Conservation (phyloP, 768 basidiomycete genomes). For the Coprinopsis marcescibilis region DNA sequence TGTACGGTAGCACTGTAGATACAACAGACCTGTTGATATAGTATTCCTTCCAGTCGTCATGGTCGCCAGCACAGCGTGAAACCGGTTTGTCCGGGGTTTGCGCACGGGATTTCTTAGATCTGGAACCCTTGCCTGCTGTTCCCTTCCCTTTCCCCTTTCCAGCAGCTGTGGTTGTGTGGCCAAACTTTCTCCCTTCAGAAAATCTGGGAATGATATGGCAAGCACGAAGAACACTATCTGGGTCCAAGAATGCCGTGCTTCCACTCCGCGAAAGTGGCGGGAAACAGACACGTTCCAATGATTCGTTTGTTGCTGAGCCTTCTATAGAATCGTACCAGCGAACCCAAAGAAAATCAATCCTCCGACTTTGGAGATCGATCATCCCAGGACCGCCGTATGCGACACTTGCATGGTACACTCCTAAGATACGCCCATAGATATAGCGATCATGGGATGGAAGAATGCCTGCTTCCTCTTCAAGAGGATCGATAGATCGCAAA, state of each 20-base stretch:
- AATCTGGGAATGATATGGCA: constrained; percentile 31
- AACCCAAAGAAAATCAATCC: constrained; percentile 37
- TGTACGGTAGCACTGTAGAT: background rate
- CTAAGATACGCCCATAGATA: constrained; percentile 19
- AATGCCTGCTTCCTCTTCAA: constrained; percentile 12
- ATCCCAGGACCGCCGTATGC: background rate
- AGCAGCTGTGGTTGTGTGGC: constrained; percentile 13
- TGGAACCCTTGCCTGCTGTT: no score
- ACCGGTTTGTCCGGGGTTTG: no score
- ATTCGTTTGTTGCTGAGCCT: constrained; percentile 23
- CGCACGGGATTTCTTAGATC: background rate
- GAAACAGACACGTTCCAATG: constrained; percentile 29
- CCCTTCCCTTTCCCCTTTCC: no score
- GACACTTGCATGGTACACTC: constrained; percentile 18
- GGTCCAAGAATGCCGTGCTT: constrained; percentile 33
- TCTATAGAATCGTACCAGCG: constrained; percentile 28
- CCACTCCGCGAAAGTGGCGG: constrained; percentile 12
- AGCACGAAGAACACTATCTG: constrained; percentile 24
- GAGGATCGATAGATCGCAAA: background rate
- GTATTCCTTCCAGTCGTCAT: constrained; percentile 23
- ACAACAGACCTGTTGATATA: constrained; percentile 32
- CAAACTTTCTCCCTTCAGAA: no score
- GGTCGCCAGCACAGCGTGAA: no score
- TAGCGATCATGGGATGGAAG: constrained; percentile 9
- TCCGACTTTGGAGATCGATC: background rate